Conservation (phyloP, 768 basidiomycete species). For the Naganishia vishniacii region DNA sequence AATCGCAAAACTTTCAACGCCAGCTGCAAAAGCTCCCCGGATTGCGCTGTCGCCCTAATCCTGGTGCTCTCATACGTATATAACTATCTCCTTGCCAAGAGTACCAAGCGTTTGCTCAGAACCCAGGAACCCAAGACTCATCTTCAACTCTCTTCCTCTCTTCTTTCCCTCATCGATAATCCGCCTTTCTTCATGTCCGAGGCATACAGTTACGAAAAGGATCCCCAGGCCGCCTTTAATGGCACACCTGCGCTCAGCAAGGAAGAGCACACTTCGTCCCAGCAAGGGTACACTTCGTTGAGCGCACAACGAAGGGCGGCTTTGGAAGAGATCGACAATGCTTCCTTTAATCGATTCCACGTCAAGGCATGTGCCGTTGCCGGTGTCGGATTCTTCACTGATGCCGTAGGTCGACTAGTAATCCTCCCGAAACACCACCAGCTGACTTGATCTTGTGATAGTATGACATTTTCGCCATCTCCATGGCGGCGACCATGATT, state of each 20-base stretch:
- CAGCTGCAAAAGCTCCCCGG: too few species aligned
- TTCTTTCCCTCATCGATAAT: not conserved
- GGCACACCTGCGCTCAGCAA: not conserved
- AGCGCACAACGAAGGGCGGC: slow-evolving; percentile 67
- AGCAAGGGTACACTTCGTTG: slow-evolving; percentile 3
- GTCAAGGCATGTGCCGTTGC: slow-evolving; percentile 55
- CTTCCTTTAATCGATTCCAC: slow-evolving; percentile 82
- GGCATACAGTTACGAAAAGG: slow-evolving; percentile 15
- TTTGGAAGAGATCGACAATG: slow-evolving; percentile 79
- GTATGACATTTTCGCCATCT: slow-evolving; percentile 78
- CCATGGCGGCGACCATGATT: slow-evolving; percentile 75
- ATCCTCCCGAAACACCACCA: not conserved
- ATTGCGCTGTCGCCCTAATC: too few species aligned
- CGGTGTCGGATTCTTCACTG: slow-evolving; percentile 84
- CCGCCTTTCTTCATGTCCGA: slow-evolving; percentile 8
- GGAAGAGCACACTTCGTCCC: not conserved
- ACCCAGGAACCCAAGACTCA: not conserved
- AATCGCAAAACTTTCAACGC: too few species aligned
- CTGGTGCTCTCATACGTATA: too few species aligned
- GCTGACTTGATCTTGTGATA: not conserved
- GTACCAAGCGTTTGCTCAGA: not conserved
- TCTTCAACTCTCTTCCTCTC: not conserved
- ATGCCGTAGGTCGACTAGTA: slow-evolving; percentile 53
- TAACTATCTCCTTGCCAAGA: not conserved
- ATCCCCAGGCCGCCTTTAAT: not conserved